Percentiles rank a stretch among this genome's conserved stretches.
Evolutionary conservation across 208 protist genomes (phyloP).

Genomic region (Leishmania amazonensis): DNA sequence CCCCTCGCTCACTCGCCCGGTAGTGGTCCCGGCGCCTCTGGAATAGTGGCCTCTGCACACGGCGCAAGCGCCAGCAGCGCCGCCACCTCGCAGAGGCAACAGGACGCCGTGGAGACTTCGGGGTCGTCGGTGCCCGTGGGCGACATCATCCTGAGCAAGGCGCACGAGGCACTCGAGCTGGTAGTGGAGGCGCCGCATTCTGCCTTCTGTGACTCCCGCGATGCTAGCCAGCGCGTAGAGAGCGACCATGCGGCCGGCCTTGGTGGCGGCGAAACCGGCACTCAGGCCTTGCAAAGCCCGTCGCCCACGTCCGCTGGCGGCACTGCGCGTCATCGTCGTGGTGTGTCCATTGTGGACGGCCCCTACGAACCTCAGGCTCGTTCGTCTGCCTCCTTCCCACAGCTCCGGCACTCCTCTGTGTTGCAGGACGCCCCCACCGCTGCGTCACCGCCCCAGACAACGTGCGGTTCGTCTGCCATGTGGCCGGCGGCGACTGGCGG

Average conservation of each 20-base stretch:
- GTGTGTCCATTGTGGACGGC: conserved; percentile 7
- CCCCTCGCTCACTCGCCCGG: background rate
- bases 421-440: background rate
- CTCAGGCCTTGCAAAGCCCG: conserved; percentile 4
- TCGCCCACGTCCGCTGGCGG: conserved; percentile 2
- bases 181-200: background rate
- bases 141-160: conserved; percentile 68
- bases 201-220: background rate
- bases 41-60: background rate
- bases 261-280: background rate
- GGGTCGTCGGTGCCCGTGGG: conserved; percentile 35
- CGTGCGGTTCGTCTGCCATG: background rate
- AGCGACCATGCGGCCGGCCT: background rate
- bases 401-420: background rate
- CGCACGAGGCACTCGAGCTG: conserved; percentile 54
- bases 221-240: background rate
- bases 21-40: conserved; percentile 8
- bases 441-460: background rate
- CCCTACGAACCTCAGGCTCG: background rate
- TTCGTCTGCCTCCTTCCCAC: background rate
- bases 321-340: background rate
- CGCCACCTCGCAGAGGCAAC: background rate
- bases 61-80: background rate
- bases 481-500: conserved; percentile 17
- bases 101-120: conserved; percentile 4